These are phyloP conservation scores for Candolleomyces aberdarensis DNA, from an alignment of 768 basidiomycete genomes.

Conservation along the genomic window DNA sequence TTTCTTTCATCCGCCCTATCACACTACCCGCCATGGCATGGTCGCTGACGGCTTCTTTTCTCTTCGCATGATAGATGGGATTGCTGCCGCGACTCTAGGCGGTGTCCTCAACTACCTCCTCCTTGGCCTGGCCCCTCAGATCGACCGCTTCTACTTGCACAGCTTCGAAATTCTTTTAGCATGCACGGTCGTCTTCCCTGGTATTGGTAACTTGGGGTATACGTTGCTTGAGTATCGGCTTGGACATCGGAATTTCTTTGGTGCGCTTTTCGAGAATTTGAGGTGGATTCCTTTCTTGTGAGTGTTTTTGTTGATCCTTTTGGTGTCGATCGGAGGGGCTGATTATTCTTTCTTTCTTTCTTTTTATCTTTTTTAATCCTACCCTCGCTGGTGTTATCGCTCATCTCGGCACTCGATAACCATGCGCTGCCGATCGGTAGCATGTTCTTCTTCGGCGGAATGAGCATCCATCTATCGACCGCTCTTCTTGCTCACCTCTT, in stretches of 20 bases:
- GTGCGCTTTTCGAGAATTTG: conserved; percentile 53
- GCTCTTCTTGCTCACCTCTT: conserved; percentile 67
- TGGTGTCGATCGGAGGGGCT: neutral
- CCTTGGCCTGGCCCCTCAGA: conserved; percentile 63
- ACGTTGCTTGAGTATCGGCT: conserved; percentile 76
- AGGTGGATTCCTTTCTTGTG: conserved; percentile 74
- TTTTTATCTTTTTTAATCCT: neutral
- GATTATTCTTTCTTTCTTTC: conserved; percentile 1
- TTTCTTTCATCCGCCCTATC: neutral
- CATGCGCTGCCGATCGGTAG: conserved; percentile 25
- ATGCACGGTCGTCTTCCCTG: conserved; percentile 76
- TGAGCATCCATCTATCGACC: conserved; percentile 68
- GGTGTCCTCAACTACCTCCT: conserved; percentile 71
- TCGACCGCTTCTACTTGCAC: conserved; percentile 76
- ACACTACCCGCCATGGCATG: neutral
- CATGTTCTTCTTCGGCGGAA: conserved; percentile 74
- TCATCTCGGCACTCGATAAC: too few species aligned
- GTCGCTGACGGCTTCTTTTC: conserved; percentile 2
- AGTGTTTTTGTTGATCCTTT: conserved; percentile 23
- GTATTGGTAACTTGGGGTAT: conserved; percentile 70
- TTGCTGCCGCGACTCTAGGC: conserved; percentile 66
- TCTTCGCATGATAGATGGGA: conserved; percentile 41
- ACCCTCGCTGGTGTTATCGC: too few species aligned
- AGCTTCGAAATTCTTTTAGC: conserved; percentile 80
- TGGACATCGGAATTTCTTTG: conserved; percentile 51